Conservation (phyloP, 2,329 filamentous ascomycete genomes). For the Alternaria atra region DNA sequence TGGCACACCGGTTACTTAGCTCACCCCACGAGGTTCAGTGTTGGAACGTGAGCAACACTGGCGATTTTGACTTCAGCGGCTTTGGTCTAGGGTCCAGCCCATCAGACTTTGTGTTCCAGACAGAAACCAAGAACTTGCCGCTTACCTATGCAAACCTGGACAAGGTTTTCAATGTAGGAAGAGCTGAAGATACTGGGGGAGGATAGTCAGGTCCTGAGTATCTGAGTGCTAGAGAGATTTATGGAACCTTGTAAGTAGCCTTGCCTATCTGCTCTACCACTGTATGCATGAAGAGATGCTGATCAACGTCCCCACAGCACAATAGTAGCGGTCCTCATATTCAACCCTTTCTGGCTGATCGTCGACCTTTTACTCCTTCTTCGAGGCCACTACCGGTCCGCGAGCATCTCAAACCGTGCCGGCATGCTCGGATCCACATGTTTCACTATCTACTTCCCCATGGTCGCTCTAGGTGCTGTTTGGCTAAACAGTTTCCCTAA, state of each 20-base stretch:
- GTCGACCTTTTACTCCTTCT: not conserved
- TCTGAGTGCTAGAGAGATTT: not conserved
- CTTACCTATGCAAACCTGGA: constrained; percentile 7
- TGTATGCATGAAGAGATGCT: not conserved
- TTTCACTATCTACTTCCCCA: not conserved
- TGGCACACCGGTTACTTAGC: not conserved
- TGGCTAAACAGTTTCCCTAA: not conserved
- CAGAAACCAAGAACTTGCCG: not conserved
- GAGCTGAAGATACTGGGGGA: not conserved
- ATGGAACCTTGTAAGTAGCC: not conserved
- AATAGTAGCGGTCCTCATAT: not conserved
- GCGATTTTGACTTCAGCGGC: not conserved
- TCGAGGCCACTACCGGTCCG: not conserved
- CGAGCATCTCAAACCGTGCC: not conserved
- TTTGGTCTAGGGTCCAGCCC: not conserved
- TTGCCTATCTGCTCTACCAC: not conserved
- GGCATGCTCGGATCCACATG: not conserved
- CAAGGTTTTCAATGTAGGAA: not conserved
- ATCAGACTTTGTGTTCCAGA: not conserved
- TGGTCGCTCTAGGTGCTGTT: not conserved
- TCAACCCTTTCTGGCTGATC: not conserved
- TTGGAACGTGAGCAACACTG: not conserved
- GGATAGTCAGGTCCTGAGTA: not conserved
- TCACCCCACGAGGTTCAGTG: not conserved
- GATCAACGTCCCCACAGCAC: not conserved